These are phyloP conservation scores for Usnea hakonensis DNA, from an alignment of 495 filamentous ascomycete genomes.

Conservation along the genomic window DNA sequence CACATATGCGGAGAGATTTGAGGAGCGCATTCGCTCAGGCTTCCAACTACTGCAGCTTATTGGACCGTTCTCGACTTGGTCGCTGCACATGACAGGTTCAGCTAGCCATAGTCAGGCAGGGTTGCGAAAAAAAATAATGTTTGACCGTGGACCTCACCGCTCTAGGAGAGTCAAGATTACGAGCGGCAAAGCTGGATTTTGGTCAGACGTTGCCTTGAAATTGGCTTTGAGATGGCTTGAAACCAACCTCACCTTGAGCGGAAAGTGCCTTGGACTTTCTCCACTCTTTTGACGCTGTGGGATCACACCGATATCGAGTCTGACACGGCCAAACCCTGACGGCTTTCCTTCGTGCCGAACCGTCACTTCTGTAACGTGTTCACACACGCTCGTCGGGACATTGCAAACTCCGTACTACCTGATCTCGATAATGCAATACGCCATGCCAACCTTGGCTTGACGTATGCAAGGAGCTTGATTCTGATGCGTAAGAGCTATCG, in stretches of 20 bases:
- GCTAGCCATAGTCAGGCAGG: constrained; percentile 10
- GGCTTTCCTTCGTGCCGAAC: constrained; percentile 20
- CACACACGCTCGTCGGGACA: constrained; percentile 1
- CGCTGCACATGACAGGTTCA: constrained; percentile 7
- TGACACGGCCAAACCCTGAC: constrained; percentile 12
- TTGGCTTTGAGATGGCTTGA: not conserved
- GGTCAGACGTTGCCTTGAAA: not conserved
- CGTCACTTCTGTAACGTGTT: constrained; percentile 12
- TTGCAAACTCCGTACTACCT: not conserved
- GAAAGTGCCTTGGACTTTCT: constrained; percentile 10
- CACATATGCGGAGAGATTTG: not conserved
- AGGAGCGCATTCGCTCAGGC: not conserved
- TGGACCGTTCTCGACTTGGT: not conserved
- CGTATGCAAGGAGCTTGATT: not conserved
- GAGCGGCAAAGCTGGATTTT: constrained; percentile 13
- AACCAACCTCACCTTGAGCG: not conserved
- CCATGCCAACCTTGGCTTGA: constrained; percentile 2
- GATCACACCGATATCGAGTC: constrained; percentile 6
- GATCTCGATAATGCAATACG: constrained; percentile 8
- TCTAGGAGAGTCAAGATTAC: constrained; percentile 2
- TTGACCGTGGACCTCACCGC: not conserved
- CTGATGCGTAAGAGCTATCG: not conserved
- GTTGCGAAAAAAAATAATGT: constrained; percentile 1
- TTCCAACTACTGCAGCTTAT: constrained; percentile 4
- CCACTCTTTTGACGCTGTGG: constrained; percentile 1